These are phyloP conservation scores for Fusarium duplospermum DNA, from an alignment of 2,329 filamentous ascomycete species.

Conservation along the genomic window DNA sequence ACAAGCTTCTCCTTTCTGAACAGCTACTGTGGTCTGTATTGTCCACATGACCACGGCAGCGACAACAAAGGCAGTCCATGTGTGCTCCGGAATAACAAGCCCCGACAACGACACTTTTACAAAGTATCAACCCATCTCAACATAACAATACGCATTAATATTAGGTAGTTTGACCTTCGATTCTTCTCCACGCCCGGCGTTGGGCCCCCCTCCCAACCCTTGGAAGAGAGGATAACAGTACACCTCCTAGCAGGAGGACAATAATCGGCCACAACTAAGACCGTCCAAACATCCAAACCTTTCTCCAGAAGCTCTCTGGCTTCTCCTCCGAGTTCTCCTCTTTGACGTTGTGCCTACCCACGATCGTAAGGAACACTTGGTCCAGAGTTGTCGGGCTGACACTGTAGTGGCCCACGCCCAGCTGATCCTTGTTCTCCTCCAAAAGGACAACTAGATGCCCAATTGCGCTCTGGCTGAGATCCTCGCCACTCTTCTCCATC, in stretches of 20 bases:
- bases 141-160: neutral
- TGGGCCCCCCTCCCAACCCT: neutral
- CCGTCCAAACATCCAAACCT: constrained; percentile 40
- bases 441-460: constrained; percentile 77
- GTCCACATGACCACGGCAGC: neutral
- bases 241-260: neutral
- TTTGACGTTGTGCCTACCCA: constrained; percentile 80
- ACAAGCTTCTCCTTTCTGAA: neutral
- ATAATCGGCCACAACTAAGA: constrained; percentile 21
- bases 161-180: neutral
- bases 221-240: neutral
- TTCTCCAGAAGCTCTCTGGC: constrained; percentile 40
- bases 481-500: constrained; percentile 35
- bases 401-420: constrained; percentile 87
- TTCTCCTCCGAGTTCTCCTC: constrained; percentile 72
- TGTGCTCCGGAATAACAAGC: neutral
- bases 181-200: neutral
- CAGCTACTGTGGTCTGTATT: neutral
- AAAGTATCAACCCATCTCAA: neutral
- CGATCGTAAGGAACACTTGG: constrained; percentile 89
- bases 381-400: constrained; percentile 89
- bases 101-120: neutral
- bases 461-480: constrained; percentile 64
- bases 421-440: constrained; percentile 74
- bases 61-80: neutral